Conservation (phyloP, 1,284 basidiomycete species). For the Entoloma clypeatum region DNA sequence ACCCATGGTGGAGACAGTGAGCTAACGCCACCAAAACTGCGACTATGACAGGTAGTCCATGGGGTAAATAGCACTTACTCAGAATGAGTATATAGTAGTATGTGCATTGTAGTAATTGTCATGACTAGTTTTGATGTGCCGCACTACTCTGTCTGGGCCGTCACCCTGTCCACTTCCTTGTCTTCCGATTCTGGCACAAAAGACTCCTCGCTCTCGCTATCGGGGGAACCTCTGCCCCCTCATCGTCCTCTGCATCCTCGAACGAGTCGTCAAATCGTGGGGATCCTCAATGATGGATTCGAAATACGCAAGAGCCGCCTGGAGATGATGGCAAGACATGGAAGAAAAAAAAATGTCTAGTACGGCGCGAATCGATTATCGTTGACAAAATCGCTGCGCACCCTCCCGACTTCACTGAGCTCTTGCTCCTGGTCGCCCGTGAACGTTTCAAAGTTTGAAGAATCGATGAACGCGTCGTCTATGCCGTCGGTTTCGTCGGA, state of each 20-base stretch:
- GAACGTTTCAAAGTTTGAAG: constrained; percentile 55
- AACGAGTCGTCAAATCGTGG: constrained; percentile 17
- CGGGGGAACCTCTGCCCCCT: constrained; percentile 2
- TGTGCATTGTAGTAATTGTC: too few species aligned
- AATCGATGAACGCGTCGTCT: constrained; percentile 60
- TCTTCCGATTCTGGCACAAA: too few species aligned
- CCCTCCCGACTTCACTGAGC: constrained; percentile 84
- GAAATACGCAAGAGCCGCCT: constrained; percentile 74
- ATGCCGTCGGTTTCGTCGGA: constrained; percentile 54
- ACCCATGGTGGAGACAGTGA: constrained; percentile 21
- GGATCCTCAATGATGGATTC: constrained; percentile 71
- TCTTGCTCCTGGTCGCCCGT: constrained; percentile 61
- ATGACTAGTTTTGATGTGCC: too few species aligned
- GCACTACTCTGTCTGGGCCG: too few species aligned
- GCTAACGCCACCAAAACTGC: constrained; percentile 15
- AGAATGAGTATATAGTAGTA: too few species aligned
- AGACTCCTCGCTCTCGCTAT: not conserved
- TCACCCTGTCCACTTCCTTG: too few species aligned
- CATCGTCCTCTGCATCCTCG: constrained; percentile 7
- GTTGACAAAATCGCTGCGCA: constrained; percentile 87
- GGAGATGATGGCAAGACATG: constrained; percentile 20
- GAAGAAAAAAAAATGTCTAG: constrained; percentile 47
- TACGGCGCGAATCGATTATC: constrained; percentile 82
- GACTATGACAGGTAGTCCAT: too few species aligned
- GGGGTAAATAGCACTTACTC: too few species aligned